Evolutionary conservation across 208 protist species (phyloP).

Genomic region (Crithidia bombi): DNA sequence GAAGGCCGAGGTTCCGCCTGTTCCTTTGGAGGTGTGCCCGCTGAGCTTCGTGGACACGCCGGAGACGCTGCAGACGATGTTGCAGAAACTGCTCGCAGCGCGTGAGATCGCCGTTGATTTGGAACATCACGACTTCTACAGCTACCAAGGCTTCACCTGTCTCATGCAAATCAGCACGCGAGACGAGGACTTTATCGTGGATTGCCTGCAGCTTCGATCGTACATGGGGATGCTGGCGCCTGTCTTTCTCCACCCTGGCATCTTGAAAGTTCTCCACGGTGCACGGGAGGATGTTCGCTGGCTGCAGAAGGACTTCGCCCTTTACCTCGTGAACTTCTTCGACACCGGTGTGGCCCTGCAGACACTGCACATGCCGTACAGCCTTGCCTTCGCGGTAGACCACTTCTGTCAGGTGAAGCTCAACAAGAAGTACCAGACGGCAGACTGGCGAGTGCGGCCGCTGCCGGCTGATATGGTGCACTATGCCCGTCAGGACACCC

Average conservation of each 20-base stretch:
- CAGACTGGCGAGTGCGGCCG: slow-evolving; percentile 98
- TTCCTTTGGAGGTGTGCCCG: slow-evolving; percentile 64
- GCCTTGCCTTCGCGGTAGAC: slow-evolving; percentile 95
- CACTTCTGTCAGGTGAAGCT: slow-evolving; percentile 94
- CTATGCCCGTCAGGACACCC: slow-evolving; percentile 98
- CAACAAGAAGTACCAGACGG: slow-evolving; percentile 98
- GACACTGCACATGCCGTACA: slow-evolving; percentile 90
- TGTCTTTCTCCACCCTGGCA: slow-evolving; percentile 91
- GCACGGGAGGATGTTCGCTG: slow-evolving; percentile 96
- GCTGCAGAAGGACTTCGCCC: slow-evolving; percentile 98
- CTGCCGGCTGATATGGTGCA: slow-evolving; percentile 96
- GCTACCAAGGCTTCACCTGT: slow-evolving; percentile 97
- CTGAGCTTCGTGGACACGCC: slow-evolving; percentile 77
- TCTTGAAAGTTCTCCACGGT: slow-evolving; percentile 98
- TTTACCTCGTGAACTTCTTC: slow-evolving; percentile 99
- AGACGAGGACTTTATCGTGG: slow-evolving; percentile 96
- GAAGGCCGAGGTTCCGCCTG: slow-evolving; percentile 55
- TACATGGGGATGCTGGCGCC: slow-evolving; percentile 89
- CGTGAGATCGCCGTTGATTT: slow-evolving; percentile 95
- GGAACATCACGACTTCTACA: slow-evolving; percentile 95
- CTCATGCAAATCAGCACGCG: slow-evolving; percentile 98
- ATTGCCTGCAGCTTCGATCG: slow-evolving; percentile 94
- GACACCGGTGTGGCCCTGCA: slow-evolving; percentile 97
- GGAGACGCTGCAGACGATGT: slow-evolving; percentile 51
- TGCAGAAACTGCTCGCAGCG: slow-evolving; percentile 51